Conservation (phyloP, 306 rosid species). For the Trifolium repens region DNA sequence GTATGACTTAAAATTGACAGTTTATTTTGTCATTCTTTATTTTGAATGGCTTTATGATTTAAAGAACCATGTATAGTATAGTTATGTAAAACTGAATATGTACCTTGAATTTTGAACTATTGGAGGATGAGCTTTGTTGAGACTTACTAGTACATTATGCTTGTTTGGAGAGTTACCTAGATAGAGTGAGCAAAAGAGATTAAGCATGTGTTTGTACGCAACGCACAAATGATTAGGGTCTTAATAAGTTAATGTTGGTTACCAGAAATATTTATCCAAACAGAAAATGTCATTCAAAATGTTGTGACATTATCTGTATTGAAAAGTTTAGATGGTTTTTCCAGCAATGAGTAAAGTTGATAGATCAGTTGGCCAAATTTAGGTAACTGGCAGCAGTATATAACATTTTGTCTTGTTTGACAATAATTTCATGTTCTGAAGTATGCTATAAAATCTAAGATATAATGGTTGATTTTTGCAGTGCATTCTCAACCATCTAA, state of each 20-base stretch:
- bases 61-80: not conserved
- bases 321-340: not conserved
- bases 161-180: not conserved
- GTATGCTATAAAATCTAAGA: not conserved
- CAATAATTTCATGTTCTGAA: not conserved
- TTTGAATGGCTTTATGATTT: conserved; percentile 1
- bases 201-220: not conserved
- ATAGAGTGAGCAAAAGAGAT: conserved; percentile 6
- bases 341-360: not conserved
- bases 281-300: not conserved
- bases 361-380: not conserved
- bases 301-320: not conserved
- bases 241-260: not conserved
- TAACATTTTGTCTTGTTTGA: not conserved
- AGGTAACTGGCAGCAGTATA: not conserved
- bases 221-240: not conserved
- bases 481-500: not conserved
- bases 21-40: conserved; percentile 16
- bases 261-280: not conserved
- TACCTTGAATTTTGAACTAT: conserved; percentile 10
- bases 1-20: conserved; percentile 8
- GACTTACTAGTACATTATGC: not conserved
- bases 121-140: conserved; percentile 5
- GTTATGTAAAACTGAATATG: not conserved
- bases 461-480: not conserved